These are phyloP conservation scores for Rosa persica DNA, from an alignment of 306 rosid genomes.

Conservation along the genomic window DNA sequence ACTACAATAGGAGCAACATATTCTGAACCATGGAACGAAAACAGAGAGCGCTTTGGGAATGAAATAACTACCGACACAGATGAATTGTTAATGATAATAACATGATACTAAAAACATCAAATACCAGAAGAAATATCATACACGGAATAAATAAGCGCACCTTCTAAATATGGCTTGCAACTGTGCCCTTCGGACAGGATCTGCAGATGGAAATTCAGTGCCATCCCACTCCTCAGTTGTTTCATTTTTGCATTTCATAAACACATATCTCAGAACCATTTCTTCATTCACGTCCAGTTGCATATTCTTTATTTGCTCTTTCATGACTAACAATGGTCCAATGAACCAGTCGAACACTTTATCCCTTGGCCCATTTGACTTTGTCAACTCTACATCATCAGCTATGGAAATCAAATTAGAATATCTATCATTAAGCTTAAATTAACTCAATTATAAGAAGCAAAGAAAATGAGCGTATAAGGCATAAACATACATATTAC, in stretches of 20 bases:
- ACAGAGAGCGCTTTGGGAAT: not conserved
- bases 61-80: not conserved
- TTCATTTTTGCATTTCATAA: slow-evolving; percentile 59
- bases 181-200: slow-evolving; percentile 67
- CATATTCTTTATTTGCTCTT: slow-evolving; percentile 67
- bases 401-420: slow-evolving; percentile 41
- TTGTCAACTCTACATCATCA: slow-evolving; percentile 63
- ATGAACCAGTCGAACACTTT: slow-evolving; percentile 76
- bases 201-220: slow-evolving; percentile 52
- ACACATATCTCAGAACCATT: slow-evolving; percentile 49
- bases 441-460: not conserved
- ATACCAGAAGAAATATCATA: not conserved
- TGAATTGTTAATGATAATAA: not conserved
- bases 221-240: slow-evolving; percentile 72
- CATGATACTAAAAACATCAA: not conserved
- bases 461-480: not conserved
- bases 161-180: slow-evolving; percentile 79
- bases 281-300: slow-evolving; percentile 56
- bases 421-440: slow-evolving; percentile 19
- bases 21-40: not conserved
- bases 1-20: not conserved
- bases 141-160: slow-evolving; percentile 23
- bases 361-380: slow-evolving; percentile 61
- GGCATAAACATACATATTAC: slow-evolving; percentile 57
- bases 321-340: slow-evolving; percentile 69